These are phyloP conservation scores for Leccinum obscurum DNA, from an alignment of 768 basidiomycete genomes.

Conservation along the genomic window DNA sequence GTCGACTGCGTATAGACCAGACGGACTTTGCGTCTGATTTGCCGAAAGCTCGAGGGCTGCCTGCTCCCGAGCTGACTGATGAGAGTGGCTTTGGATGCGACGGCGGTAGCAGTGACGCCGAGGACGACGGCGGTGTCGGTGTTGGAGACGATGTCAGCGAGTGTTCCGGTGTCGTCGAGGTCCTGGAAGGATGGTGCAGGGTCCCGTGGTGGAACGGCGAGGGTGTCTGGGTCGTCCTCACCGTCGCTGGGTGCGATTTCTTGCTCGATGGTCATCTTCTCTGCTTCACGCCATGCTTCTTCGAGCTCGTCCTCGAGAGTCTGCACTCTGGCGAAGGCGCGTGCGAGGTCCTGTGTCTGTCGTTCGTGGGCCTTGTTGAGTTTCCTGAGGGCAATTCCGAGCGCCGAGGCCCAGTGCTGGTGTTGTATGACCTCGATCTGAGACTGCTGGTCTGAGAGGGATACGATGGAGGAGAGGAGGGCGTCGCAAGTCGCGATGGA, in stretches of 20 bases:
- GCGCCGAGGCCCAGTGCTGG: constrained; percentile 70
- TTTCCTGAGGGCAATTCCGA: constrained; percentile 77
- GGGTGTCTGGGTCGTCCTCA: constrained; percentile 5
- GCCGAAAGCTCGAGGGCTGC: not conserved
- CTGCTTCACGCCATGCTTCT: constrained; percentile 80
- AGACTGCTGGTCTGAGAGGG: no score
- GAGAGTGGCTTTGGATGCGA: constrained; percentile 41
- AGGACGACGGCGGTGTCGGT: constrained; percentile 35
- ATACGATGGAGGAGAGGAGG: no score
- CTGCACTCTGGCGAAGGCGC: constrained; percentile 46
- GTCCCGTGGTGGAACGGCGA: not conserved
- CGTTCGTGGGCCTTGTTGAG: constrained; percentile 73
- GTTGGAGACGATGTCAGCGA: constrained; percentile 26
- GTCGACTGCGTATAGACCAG: constrained; percentile 26
- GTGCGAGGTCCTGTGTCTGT: constrained; percentile 56
- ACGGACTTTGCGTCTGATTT: constrained; percentile 27
- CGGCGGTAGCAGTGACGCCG: constrained; percentile 38
- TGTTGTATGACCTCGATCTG: constrained; percentile 36
- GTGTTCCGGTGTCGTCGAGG: constrained; percentile 28
- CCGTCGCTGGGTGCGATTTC: constrained; percentile 25
- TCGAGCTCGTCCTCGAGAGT: constrained; percentile 69
- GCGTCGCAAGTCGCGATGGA: no score
- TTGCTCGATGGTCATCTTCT: constrained; percentile 63
- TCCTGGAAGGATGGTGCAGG: constrained; percentile 17
- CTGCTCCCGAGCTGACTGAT: constrained; percentile 13